phyloP scores from a whole-genome alignment of 2,329 filamentous ascomycete genomes.

The Diaporthe helianthi region DNA sequence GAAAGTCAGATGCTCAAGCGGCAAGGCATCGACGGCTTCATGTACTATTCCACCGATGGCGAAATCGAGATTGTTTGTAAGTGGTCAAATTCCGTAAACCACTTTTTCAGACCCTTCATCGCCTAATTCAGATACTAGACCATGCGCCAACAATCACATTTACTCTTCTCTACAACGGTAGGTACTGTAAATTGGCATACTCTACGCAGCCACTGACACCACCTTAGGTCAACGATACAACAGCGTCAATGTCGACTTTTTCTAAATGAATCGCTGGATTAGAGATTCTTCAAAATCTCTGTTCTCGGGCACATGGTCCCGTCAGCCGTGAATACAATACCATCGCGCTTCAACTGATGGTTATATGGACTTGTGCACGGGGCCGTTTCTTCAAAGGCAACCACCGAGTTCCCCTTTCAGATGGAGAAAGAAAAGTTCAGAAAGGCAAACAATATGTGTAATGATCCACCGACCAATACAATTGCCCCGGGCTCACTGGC shows the following conservation, averaged over 20 bases:
- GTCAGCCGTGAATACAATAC: neutral
- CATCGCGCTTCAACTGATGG: too few species aligned
- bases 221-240: neutral
- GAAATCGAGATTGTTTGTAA: slow-evolving; percentile 12
- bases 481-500: neutral
- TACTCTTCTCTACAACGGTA: neutral
- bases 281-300: rapidly evolving
- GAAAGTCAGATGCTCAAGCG: neutral
- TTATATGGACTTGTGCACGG: too few species aligned
- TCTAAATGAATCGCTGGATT: neutral
- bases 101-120: too few species aligned
- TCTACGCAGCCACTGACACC: neutral
- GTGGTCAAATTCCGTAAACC: neutral
- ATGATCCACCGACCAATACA: neutral
- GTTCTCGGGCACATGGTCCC: too few species aligned
- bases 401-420: neutral
- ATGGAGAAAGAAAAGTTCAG: neutral
- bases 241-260: neutral
- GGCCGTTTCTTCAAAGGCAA: too few species aligned
- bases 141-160: neutral
- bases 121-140: neutral
- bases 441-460: neutral
- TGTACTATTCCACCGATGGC: slow-evolving; percentile 1
- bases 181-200: rapidly evolving
- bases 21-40: slow-evolving; percentile 13